These are phyloP conservation scores for Cladorrhinum sp. DNA, from an alignment of 2,329 filamentous ascomycete genomes.

Conservation along the genomic window DNA sequence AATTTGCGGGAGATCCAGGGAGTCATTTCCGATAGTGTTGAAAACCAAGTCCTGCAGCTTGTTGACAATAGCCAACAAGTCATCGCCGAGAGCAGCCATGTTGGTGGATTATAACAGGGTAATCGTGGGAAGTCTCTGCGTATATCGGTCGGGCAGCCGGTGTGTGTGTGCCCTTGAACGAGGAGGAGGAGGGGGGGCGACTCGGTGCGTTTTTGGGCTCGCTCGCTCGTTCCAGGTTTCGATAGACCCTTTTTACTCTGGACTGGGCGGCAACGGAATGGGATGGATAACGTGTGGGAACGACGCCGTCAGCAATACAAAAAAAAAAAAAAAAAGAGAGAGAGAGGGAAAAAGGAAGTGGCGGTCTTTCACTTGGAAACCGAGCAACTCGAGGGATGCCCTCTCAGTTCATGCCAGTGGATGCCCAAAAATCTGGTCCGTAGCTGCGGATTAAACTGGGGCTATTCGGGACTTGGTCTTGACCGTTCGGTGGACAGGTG, in stretches of 20 bases:
- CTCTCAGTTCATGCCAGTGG: slow-evolving; percentile 23
- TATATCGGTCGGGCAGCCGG: not conserved
- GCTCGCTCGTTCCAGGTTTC: not conserved
- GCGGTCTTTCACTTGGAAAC: not conserved
- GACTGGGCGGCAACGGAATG: not conserved
- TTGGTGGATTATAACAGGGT: slow-evolving; percentile 22
- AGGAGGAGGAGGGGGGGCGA: not conserved
- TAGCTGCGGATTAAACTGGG: slow-evolving; percentile 20
- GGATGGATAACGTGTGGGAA: slow-evolving; percentile 9
- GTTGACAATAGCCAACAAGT: slow-evolving; percentile 93
- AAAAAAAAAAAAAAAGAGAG: slow-evolving; percentile 2
- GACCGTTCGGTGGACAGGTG: slow-evolving; percentile 4
- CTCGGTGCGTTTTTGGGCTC: not conserved
- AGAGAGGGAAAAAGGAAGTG: not conserved
- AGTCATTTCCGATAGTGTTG: slow-evolving; percentile 99
- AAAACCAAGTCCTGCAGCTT: slow-evolving; percentile 98
- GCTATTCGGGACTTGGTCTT: slow-evolving; percentile 21
- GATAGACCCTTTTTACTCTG: not conserved
- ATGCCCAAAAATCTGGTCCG: slow-evolving; percentile 24
- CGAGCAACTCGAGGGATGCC: slow-evolving; percentile 13
- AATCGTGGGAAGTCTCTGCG: not conserved
- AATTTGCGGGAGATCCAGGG: slow-evolving; percentile 95
- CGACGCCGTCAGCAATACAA: slow-evolving; percentile 14
- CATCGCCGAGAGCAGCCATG: slow-evolving; percentile 95
- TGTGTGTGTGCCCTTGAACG: not conserved